Evolutionary conservation across 495 filamentous ascomycete species (phyloP).

Genomic region (Penicillium diatomitis): DNA sequence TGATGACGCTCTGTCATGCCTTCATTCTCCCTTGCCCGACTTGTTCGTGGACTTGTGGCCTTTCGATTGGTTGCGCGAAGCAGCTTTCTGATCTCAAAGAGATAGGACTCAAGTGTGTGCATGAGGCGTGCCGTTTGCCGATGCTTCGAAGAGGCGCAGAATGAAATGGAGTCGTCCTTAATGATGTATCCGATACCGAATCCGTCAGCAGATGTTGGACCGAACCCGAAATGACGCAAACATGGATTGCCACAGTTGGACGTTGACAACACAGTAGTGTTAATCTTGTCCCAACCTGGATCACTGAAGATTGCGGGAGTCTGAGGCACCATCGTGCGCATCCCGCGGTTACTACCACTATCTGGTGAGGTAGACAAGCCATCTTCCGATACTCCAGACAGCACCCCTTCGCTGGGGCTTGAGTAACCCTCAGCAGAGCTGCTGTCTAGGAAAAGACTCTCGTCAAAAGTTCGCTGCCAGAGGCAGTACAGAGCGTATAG

Average conservation of each 20-base stretch:
- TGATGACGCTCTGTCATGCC: slow-evolving; percentile 37
- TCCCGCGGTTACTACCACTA: slow-evolving; percentile 21
- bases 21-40: slow-evolving; percentile 60
- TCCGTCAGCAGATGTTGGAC: slow-evolving; percentile 85
- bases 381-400: slow-evolving; percentile 40
- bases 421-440: slow-evolving; percentile 46
- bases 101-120: slow-evolving; percentile 79
- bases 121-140: slow-evolving; percentile 85
- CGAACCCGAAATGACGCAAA: slow-evolving; percentile 94
- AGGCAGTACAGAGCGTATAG: slow-evolving; percentile 90
- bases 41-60: slow-evolving; percentile 43
- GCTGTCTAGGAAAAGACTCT: slow-evolving; percentile 49
- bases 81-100: slow-evolving; percentile 81
- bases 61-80: slow-evolving; percentile 56
- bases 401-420: slow-evolving; percentile 41
- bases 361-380: slow-evolving; percentile 24
- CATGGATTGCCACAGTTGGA: slow-evolving; percentile 99
- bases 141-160: slow-evolving; percentile 88
- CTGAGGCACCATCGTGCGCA: slow-evolving; percentile 25
- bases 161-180: slow-evolving; percentile 87
- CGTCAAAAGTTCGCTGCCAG: slow-evolving; percentile 85
- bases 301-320: slow-evolving; percentile 83
- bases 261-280: slow-evolving; percentile 88
- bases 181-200: slow-evolving; percentile 99
- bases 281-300: slow-evolving; percentile 85